Base-by-base conservation (phyloP, 495 filamentous ascomycete species). In the Parmelia sp. region DNA sequence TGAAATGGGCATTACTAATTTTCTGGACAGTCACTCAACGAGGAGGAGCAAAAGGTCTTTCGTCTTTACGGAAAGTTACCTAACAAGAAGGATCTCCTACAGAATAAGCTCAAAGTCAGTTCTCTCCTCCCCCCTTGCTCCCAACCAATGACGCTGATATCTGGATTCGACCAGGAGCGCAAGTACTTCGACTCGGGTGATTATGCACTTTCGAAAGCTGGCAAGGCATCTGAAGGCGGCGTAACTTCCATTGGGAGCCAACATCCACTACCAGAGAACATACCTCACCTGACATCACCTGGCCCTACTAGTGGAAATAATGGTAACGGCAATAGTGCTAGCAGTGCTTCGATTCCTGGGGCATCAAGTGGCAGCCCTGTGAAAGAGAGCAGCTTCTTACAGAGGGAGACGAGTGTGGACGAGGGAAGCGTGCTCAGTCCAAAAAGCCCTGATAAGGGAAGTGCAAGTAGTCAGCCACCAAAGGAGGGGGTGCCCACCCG, bases 131-230 rank as follows among this genome's bases (percentile, higher is more conserved):
- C 60, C 66, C 58, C 17, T 47, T 36, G 12, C 58, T 51, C 36
- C 49, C 14, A 62, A 57, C 40, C 39, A 19, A 17, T 23, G 51
- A 55, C 55, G 25, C 19, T 25, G 23, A 67, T 47, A 58, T n/a
- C 61, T 3, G 29, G n/a, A 35, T n/a, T 44, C 40, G 47, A 15
- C 17, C 68, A 96, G 84, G 92, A 96, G 75, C 92, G 95, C 77
- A 98, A 97, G 80, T 98, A 97, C 79, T 98, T 98, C 76, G 94
- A 98, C 82, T 91, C 88, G 60, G 93, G 93, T 70, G 93, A 97
- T 78, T 97, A 97, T 68, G 95, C 94, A 72, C 88, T 97, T 78
- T 93, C 89, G 76, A 97, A 98, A 82, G 95, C 94, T 55, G 94
- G 95, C 74, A 98, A 97, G 78, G 91, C 91, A 74, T 89, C 92